Evolutionary conservation across 179 eudicot genomes (phyloP).

Genomic region (Beta corolliflora): DNA sequence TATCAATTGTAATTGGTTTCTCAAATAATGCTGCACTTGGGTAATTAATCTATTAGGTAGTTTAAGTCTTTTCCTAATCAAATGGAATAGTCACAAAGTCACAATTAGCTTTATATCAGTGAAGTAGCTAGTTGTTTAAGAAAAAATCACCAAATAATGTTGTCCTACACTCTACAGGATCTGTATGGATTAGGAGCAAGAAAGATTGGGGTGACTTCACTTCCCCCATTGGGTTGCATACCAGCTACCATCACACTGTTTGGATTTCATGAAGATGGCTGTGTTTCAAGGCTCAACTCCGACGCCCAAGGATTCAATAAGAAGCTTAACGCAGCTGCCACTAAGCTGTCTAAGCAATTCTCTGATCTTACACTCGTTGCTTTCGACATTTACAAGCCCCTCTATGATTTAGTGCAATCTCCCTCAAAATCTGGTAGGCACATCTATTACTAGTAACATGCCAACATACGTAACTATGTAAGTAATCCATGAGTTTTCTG

Average conservation of each 20-base stretch:
- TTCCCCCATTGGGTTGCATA: slow-evolving; percentile 88
- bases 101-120: neutral
- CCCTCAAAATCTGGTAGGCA: slow-evolving; percentile 69
- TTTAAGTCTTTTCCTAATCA: no score
- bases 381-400: slow-evolving; percentile 85
- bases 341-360: slow-evolving; percentile 54
- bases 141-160: neutral
- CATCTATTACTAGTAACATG: neutral
- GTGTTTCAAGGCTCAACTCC: slow-evolving; percentile 62
- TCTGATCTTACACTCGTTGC: slow-evolving; percentile 75
- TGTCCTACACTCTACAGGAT: slow-evolving; percentile 37
- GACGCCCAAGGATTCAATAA: slow-evolving; percentile 81
- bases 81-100: no score
- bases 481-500: neutral
- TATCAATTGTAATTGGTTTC: no score
- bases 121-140: no score
- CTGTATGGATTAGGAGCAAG: slow-evolving; percentile 80
- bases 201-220: slow-evolving; percentile 88
- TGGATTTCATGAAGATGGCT: slow-evolving; percentile 59
- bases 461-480: neutral
- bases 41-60: no score
- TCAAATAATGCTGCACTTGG: no score
- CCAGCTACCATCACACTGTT: slow-evolving; percentile 77
- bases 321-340: slow-evolving; percentile 69
- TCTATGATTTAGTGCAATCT: slow-evolving; percentile 59